phyloP scores from a whole-genome alignment of 2,329 filamentous ascomycete species.

The Phoma sp. region DNA sequence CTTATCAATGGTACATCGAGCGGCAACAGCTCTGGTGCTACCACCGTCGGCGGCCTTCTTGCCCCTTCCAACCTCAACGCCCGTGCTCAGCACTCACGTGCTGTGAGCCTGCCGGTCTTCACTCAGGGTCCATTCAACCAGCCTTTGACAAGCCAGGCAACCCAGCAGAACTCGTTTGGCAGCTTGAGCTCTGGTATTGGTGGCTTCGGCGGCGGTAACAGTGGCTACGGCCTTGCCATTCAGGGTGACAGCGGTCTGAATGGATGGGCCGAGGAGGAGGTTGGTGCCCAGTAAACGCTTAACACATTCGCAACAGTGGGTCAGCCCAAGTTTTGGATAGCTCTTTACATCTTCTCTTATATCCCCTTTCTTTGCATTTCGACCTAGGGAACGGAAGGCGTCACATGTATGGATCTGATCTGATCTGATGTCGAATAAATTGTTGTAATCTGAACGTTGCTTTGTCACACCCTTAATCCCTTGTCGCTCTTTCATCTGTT shows the following conservation, averaged over 20 bases:
- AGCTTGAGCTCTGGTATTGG: constrained; percentile 66
- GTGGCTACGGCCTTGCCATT: constrained; percentile 66
- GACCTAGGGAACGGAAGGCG: constrained; percentile 21
- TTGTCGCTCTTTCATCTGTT: constrained; percentile 26
- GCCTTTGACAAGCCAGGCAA: constrained; percentile 46
- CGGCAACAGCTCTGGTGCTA: constrained; percentile 59
- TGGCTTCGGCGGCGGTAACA: constrained; percentile 61
- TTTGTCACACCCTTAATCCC: constrained; percentile 24
- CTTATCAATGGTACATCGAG: constrained; percentile 53
- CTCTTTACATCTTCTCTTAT: constrained; percentile 19
- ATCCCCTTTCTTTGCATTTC: constrained; percentile 24
- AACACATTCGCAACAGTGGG: constrained; percentile 1
- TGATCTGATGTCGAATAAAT: constrained; percentile 27
- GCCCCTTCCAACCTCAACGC: constrained; percentile 71
- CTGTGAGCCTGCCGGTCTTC: constrained; percentile 84
- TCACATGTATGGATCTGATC: constrained; percentile 17
- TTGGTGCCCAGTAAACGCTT: constrained; percentile 58
- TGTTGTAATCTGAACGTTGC: constrained; percentile 33
- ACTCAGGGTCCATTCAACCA: constrained; percentile 65
- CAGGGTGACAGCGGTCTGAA: constrained; percentile 64
- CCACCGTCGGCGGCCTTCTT: constrained; percentile 78
- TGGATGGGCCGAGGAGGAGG: constrained; percentile 71
- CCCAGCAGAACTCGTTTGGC: constrained; percentile 60
- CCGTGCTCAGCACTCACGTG: constrained; percentile 73
- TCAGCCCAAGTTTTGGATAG: constrained; percentile 4